Evolutionary conservation across 345 rosid species (phyloP).

Genomic region (Dovyalis caffra): DNA sequence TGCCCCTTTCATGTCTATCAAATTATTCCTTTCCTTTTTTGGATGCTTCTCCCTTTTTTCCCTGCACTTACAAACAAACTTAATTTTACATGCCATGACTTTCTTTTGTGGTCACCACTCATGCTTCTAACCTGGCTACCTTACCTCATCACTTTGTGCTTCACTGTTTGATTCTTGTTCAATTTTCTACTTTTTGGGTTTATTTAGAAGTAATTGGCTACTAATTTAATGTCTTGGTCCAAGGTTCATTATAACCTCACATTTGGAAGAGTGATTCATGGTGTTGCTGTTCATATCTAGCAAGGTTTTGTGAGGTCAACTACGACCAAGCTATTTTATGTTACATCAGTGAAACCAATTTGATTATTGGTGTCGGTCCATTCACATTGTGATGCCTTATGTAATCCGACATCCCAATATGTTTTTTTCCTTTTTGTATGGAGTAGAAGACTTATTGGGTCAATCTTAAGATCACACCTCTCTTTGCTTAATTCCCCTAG

Average conservation of each 20-base stretch:
- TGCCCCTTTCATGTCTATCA: conserved; percentile 25
- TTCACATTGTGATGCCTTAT: conserved; percentile 9
- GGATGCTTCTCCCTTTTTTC: conserved; percentile 11
- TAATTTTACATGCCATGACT: neutral
- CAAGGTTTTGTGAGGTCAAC: conserved; percentile 11
- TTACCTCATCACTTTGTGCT: neutral
- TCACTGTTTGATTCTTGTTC: too few species aligned
- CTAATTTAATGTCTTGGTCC: conserved; percentile 5
- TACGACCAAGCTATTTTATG: conserved; percentile 1
- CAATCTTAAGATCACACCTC: too few species aligned
- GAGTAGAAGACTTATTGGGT: too few species aligned
- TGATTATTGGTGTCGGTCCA: neutral
- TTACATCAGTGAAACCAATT: neutral
- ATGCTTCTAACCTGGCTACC: too few species aligned
- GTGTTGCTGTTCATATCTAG: too few species aligned
- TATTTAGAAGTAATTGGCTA: too few species aligned
- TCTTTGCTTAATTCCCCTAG: too few species aligned
- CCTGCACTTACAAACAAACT: conserved; percentile 2
- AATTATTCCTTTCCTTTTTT: conserved; percentile 27
- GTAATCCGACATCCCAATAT: neutral
- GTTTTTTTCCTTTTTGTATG: too few species aligned
- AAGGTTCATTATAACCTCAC: conserved; percentile 6
- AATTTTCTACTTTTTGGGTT: too few species aligned
- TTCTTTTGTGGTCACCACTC: conserved; percentile 23
- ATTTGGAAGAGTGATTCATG: too few species aligned